phyloP scores from a whole-genome alignment of 2,329 filamentous ascomycete species.

The Alternaria gaisen region DNA sequence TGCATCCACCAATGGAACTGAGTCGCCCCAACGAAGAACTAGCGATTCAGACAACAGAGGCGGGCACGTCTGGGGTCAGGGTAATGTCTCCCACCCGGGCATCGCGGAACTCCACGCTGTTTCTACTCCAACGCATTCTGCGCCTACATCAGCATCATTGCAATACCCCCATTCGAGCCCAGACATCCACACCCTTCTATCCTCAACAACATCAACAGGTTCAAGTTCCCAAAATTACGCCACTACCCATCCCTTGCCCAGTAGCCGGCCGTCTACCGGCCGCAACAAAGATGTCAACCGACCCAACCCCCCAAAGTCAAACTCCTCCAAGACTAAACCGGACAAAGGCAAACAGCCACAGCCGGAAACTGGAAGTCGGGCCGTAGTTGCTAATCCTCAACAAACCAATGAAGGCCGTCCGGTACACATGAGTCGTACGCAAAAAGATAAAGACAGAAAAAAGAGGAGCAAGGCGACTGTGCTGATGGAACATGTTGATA shows the following conservation, averaged over 20 bases:
- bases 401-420: constrained; percentile 48
- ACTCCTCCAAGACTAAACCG: constrained; percentile 2
- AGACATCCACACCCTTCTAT: constrained; percentile 14
- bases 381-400: constrained; percentile 15
- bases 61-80: constrained; percentile 16
- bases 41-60: constrained; percentile 24
- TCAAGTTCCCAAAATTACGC: constrained; percentile 11
- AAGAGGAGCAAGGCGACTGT: constrained; percentile 80
- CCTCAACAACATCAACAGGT: not conserved
- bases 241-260: not conserved
- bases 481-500: constrained; percentile 85
- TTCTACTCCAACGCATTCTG: constrained; percentile 30
- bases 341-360: constrained; percentile 7
- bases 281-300: constrained; percentile 3
- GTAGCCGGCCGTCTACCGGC: constrained; percentile 13
- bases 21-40: constrained; percentile 12
- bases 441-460: constrained; percentile 84
- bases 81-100: constrained; percentile 23
- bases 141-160: constrained; percentile 27
- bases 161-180: constrained; percentile 13
- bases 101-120: constrained; percentile 31
- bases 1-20: not conserved
- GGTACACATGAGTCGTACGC: constrained; percentile 74
- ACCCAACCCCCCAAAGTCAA: constrained; percentile 7
- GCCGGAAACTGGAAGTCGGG: constrained; percentile 25